Evolutionary conservation across 2,329 filamentous ascomycete genomes (phyloP), one percentile per base, ranked within the genome.

Genomic region (Hymenoscyphus infarciens): DNA sequence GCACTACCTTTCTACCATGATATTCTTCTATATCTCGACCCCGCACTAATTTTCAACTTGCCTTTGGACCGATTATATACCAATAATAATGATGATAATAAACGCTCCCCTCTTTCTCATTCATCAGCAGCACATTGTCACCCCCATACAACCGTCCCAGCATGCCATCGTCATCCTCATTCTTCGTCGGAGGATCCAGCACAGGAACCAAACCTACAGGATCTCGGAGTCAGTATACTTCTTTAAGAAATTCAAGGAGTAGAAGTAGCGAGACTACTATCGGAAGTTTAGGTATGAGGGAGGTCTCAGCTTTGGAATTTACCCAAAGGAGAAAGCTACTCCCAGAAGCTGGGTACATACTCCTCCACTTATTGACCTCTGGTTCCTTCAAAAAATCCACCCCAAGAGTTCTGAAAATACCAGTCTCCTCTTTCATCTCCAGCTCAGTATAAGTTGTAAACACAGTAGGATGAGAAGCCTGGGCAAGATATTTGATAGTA

Each of bases 391-490:
- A 1, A 19, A 66, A 66, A 8, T 45, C 53, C 3, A 59, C 61
- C 5, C 64, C 65, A 3, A 62, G 16, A 6, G 33, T 38, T n/a
- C 39, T 49, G 11, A 68, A 54, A 3, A 62, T 45, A 27, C 56
- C 55, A 10, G 53, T 60, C 57, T 67, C 66, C 42, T 66, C 63
- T 33, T 7, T 25, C 66, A 67, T 63, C 58, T 68, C 65, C 8
- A 58, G 59, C 29, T 65, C 61, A 56, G 67, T 68, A 42, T 53
- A 68, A 6, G 57, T 59, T 16, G 68, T 69, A 22, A 68, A 68
- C 25, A 69, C 7, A 1, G 63, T 69, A 16, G 63, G 60, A 57
- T 61, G 54, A 3, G n/a, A 3, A 1, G 64, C 63, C 4, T 52
- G 27, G 2, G 56, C 55, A 19, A 68, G 53, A n/a, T 59, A 60